Conservation (phyloP, 371 early-diverging fungal genomes). For the Mucor ambiguus region DNA sequence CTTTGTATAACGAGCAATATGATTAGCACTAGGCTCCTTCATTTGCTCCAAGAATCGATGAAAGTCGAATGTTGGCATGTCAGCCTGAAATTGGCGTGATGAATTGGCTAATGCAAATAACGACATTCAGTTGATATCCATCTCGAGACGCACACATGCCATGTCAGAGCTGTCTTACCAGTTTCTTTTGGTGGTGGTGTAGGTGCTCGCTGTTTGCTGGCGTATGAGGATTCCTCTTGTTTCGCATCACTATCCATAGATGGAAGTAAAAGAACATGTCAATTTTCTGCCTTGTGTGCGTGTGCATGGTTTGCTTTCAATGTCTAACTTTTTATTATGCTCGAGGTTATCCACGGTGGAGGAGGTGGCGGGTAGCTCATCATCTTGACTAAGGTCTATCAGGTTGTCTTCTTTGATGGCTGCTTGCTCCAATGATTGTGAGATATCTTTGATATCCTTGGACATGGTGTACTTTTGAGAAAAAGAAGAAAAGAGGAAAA, state of each 20-base stretch:
- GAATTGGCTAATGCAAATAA: neutral
- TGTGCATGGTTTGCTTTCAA: neutral
- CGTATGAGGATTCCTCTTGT: neutral
- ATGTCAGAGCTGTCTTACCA: neutral
- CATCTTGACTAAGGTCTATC: neutral
- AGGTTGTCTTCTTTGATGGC: neutral
- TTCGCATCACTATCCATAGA: neutral
- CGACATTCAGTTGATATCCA: neutral
- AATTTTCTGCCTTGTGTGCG: neutral
- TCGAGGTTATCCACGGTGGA: neutral
- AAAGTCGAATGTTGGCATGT: slow-evolving; percentile 63
- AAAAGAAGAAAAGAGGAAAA: slow-evolving; percentile 9
- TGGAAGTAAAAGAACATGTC: neutral
- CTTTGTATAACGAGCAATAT: slow-evolving; percentile 64
- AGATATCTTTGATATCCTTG: slow-evolving; percentile 11
- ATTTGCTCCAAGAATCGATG: slow-evolving; percentile 75
- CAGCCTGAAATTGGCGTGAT: slow-evolving; percentile 14
- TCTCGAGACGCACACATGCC: neutral
- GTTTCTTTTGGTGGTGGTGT: neutral
- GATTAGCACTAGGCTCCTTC: slow-evolving; percentile 62
- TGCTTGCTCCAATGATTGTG: slow-evolving; percentile 8
- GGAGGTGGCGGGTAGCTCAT: neutral
- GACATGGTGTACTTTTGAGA: slow-evolving; percentile 3
- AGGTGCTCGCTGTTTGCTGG: neutral
- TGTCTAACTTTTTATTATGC: neutral